phyloP scores from a whole-genome alignment of 2,329 filamentous ascomycete genomes.

The Diplocarpon rosae region DNA sequence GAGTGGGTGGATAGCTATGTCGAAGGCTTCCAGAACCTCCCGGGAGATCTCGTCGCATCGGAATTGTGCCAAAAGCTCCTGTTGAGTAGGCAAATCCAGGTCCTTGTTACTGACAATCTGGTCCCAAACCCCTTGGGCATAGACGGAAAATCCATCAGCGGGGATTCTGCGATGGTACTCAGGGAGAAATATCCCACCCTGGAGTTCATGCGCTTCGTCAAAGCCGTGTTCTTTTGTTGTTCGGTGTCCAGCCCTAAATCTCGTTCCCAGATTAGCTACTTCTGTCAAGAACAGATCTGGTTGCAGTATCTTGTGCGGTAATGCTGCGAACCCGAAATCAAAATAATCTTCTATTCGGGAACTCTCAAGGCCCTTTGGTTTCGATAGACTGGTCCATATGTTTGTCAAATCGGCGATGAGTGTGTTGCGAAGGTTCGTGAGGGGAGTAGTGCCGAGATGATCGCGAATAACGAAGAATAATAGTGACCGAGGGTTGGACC shows the following conservation, averaged over 20 bases:
- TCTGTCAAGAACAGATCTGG: conserved; percentile 81
- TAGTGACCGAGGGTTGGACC: conserved; percentile 77
- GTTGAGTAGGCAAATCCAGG: conserved; percentile 88
- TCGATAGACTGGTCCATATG: conserved; percentile 88
- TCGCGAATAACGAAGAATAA: conserved; percentile 99
- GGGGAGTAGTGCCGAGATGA: conserved; percentile 82
- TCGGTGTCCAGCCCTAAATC: conserved; percentile 74
- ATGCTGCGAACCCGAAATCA: conserved; percentile 90
- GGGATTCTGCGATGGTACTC: conserved; percentile 95
- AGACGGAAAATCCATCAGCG: conserved; percentile 90
- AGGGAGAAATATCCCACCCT: conserved; percentile 76
- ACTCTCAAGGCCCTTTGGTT: conserved; percentile 77
- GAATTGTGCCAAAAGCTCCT: conserved; percentile 93
- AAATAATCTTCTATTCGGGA: conserved; percentile 95
- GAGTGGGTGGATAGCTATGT: conserved; percentile 67
- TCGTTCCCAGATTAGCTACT: conserved; percentile 64
- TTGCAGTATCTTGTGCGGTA: conserved; percentile 94
- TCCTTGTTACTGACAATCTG: conserved; percentile 99
- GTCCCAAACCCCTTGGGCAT: conserved; percentile 92
- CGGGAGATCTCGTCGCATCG: conserved; percentile 92
- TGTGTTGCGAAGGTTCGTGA: conserved; percentile 82
- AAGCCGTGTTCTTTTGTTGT: conserved; percentile 50
- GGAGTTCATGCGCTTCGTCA: conserved; percentile 57
- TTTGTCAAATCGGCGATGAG: conserved; percentile 81
- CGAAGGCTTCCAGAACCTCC: conserved; percentile 77